A percentile compares a stretch with the other conserved stretches of the same genome.
phyloP scores from a whole-genome alignment of 768 basidiomycete genomes.

The Rhizopogon roseolus region DNA sequence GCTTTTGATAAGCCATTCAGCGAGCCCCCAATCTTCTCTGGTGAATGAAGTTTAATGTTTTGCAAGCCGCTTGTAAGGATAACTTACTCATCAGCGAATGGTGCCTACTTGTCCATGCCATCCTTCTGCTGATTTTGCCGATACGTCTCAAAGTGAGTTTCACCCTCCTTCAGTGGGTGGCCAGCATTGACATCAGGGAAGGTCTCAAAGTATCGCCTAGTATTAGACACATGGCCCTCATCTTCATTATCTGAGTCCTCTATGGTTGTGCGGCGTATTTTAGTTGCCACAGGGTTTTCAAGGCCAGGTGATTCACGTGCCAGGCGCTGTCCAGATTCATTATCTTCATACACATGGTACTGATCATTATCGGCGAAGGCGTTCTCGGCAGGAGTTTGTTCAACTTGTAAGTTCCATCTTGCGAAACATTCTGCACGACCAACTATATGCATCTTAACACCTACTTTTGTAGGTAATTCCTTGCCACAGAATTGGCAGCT shows the following conservation, averaged over 20 bases:
- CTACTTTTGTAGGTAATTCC: not conserved
- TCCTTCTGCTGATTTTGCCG: not conserved
- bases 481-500: slow-evolving; percentile 2
- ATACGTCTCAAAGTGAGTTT: not conserved
- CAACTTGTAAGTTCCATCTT: no score
- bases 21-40: slow-evolving; percentile 30
- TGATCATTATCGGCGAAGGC: no score
- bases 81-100: slow-evolving; percentile 21
- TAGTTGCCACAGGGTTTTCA: not conserved
- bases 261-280: not conserved
- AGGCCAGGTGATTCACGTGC: no score
- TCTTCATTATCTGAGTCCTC: not conserved
- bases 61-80: no score
- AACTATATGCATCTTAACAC: slow-evolving; percentile 4
- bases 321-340: no score
- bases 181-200: not conserved
- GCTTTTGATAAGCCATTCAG: slow-evolving; percentile 24
- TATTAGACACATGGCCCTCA: not conserved
- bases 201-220: not conserved
- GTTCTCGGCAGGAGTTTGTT: no score
- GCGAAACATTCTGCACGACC: not conserved
- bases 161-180: not conserved
- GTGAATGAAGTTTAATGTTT: not conserved
- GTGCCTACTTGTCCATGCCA: not conserved
- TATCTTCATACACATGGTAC: no score